phyloP scores from a whole-genome alignment of 176 grass and related monocot species.

The Cenchrus purpureus region DNA sequence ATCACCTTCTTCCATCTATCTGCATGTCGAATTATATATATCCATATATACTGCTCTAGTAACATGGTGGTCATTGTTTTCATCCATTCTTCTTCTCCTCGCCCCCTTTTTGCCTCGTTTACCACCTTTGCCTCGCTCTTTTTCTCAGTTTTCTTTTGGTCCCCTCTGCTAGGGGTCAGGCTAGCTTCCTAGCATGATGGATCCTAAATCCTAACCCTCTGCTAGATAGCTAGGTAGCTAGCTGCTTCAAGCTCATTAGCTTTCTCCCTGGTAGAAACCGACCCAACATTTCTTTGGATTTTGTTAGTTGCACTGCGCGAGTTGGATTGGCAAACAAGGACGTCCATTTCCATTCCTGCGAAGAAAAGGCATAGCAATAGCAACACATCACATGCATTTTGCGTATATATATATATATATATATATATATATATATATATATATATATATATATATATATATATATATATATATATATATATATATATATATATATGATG shows the following conservation, averaged over 20 bases:
- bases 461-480: too few relatives aligned
- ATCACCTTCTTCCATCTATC: neutral
- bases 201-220: slow-evolving; percentile 39
- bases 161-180: slow-evolving; percentile 26
- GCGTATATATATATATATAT: neutral
- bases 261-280: slow-evolving; percentile 40
- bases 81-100: neutral
- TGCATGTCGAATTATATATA: neutral
- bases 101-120: neutral
- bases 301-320: neutral
- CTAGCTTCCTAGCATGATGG: slow-evolving; percentile 6
- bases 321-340: slow-evolving; percentile 30
- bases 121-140: slow-evolving; percentile 5
- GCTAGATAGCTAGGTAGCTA: neutral
- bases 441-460: too few relatives aligned
- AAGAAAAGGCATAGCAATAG: neutral
- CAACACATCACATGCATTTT: neutral
- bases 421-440: too few relatives aligned
- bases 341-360: neutral
- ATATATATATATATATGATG: too few relatives aligned
- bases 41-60: neutral
- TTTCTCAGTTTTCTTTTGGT: slow-evolving; percentile 32
- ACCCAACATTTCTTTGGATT: slow-evolving; percentile 39
- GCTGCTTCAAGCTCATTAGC: neutral
- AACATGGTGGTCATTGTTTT: slow-evolving; percentile 6